phyloP scores from a whole-genome alignment of 2,329 filamentous ascomycete species.

The Fusarium verrucosum region DNA sequence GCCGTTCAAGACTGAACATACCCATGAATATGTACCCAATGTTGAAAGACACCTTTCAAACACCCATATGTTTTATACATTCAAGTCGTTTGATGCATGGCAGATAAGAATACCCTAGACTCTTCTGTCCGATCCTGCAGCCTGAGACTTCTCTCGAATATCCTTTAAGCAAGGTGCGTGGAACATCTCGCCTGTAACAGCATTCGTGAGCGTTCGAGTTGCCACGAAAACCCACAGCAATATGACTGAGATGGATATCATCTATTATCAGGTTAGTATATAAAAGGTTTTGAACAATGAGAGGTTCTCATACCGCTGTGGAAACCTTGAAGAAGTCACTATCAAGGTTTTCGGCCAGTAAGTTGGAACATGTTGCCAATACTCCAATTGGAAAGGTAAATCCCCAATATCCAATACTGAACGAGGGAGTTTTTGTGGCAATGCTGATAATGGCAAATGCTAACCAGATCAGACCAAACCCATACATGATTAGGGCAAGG shows the following conservation, averaged over 20 bases:
- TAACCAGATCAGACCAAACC: constrained; percentile 56
- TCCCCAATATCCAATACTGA: constrained; percentile 61
- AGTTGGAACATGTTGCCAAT: constrained; percentile 53
- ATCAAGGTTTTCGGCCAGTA: constrained; percentile 53
- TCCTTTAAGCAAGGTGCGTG: constrained; percentile 56
- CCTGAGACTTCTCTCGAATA: constrained; percentile 47
- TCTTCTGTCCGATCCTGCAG: constrained; percentile 40
- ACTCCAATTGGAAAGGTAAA: constrained; percentile 60
- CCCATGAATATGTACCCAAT: too few relatives aligned
- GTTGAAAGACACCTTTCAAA: neutral
- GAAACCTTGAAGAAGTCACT: constrained; percentile 56
- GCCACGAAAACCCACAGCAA: constrained; percentile 56
- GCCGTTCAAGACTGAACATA: too few relatives aligned
- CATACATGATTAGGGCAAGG: constrained; percentile 55
- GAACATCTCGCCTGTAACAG: constrained; percentile 55
- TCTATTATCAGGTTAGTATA: constrained; percentile 42
- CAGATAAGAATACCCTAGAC: constrained; percentile 32
- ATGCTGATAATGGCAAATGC: constrained; percentile 56
- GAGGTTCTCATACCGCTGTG: constrained; percentile 46
- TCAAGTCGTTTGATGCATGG: neutral
- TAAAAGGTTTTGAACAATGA: neutral
- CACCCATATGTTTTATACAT: neutral
- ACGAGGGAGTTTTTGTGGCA: constrained; percentile 53
- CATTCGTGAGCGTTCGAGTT: constrained; percentile 51
- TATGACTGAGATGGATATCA: constrained; percentile 54